Evolutionary conservation across 495 filamentous ascomycete species (phyloP), one percentile per base, ranked within the genome.

Genomic region (Barbatosphaeria neglecta): DNA sequence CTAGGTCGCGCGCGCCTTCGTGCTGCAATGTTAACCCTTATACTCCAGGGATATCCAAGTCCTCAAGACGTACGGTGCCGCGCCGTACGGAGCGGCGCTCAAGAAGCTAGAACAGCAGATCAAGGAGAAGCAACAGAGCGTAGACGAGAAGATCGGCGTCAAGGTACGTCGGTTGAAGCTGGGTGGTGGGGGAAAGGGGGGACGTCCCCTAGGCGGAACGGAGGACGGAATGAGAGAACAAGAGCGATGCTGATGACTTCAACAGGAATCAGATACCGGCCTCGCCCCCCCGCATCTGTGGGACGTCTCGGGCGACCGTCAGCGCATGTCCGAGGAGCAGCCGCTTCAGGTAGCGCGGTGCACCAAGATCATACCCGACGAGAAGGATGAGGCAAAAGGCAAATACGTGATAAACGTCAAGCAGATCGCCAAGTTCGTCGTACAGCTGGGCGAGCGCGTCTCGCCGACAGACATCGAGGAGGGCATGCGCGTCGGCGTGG

Each of bases 321-420:
- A 96, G 77, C 86, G 92, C 46, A 97, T 98, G 92, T 80, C 80
- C 33, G 92, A 98, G 65, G 92, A 98, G 70, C 92, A 98, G 61
- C 93, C 92, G 19, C 73, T 98, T 53, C 92, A 98, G 69, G 92
- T 98, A 31, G 93, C 92, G 53, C 79, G 92, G 53, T 98, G 92
- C 74, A 98, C 92, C 43, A 98, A 98, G 76, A 98, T 98, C 64
- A 98, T 98, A 50, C 81, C 86, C 47, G 89, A 95, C 66, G 92
- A 95, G 62, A 92, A 94, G 70, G 90, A 98, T 69, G 70, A 83
- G 24, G 87, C 95, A 55, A 98, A 98, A 79, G 92, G 84, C 78
- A 97, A 97, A 82, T 98, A 98, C 74, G 90, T 98, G 59, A 98
- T 98, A 77, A 98, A 97, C 67, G 92, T 98, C 54, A 98, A 98